These are phyloP conservation scores for Rhizopus delemar DNA, from an alignment of 371 early-diverging fungal genomes.

Conservation along the genomic window DNA sequence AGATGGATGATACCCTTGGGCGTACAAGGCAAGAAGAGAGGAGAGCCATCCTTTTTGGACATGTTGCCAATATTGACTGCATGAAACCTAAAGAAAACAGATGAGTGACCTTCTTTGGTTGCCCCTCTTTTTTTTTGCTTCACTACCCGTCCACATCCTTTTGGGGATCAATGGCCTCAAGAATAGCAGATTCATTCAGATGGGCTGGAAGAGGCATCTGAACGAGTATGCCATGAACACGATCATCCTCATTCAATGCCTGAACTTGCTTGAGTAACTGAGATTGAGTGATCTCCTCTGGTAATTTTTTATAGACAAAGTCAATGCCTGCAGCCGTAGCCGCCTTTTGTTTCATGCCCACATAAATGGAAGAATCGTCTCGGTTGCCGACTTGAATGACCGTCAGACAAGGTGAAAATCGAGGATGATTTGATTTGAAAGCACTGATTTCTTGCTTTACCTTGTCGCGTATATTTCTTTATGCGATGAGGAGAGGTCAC, in stretches of 20 bases:
- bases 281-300: slow-evolving; percentile 47
- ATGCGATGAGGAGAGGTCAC: not conserved
- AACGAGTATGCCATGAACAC: slow-evolving; percentile 89
- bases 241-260: slow-evolving; percentile 73
- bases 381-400: slow-evolving; percentile 91
- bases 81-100: slow-evolving; percentile 66
- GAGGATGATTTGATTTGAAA: slow-evolving; percentile 58
- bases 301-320: slow-evolving; percentile 45
- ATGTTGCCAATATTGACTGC: slow-evolving; percentile 88
- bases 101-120: not conserved
- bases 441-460: slow-evolving; percentile 64
- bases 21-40: slow-evolving; percentile 91
- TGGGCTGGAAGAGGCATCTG: slow-evolving; percentile 94
- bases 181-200: slow-evolving; percentile 73
- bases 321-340: slow-evolving; percentile 70
- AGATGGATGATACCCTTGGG: slow-evolving; percentile 90
- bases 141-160: slow-evolving; percentile 96
- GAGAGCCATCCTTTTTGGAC: slow-evolving; percentile 73
- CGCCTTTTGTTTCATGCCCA: slow-evolving; percentile 89
- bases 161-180: slow-evolving; percentile 78
- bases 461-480: slow-evolving; percentile 62
- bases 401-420: slow-evolving; percentile 79
- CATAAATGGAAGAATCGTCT: slow-evolving; percentile 89
- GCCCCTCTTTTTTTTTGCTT: not conserved
- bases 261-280: slow-evolving; percentile 60